These are phyloP conservation scores for Annulohypoxylon nitens DNA, from an alignment of 495 filamentous ascomycete species.

Conservation along the genomic window DNA sequence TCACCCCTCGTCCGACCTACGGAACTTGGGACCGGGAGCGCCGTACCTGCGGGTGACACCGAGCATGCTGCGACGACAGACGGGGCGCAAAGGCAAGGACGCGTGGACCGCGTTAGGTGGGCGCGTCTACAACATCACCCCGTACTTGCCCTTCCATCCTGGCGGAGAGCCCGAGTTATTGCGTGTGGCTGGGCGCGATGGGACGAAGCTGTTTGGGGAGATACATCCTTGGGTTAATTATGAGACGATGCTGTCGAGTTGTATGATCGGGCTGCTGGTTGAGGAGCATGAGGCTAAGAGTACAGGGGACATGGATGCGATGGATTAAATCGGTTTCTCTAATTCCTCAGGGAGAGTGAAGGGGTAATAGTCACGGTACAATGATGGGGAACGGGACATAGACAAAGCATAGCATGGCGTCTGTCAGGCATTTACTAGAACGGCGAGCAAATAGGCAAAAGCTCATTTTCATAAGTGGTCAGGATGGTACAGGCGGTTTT, in stretches of 20 bases:
- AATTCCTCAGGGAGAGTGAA: neutral
- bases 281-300: conserved; percentile 72
- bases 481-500: neutral
- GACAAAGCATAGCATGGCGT: conserved; percentile 24
- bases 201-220: conserved; percentile 85
- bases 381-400: neutral
- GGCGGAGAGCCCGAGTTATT: conserved; percentile 90
- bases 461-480: neutral
- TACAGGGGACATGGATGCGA: conserved; percentile 68
- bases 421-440: conserved; percentile 23
- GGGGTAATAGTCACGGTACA: neutral
- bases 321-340: conserved; percentile 68
- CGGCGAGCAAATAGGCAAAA: neutral
- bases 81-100: conserved; percentile 82
- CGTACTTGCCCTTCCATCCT: conserved; percentile 91
- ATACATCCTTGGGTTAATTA: conserved; percentile 98
- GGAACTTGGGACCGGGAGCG: conserved; percentile 61
- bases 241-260: conserved; percentile 90
- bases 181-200: conserved; percentile 82
- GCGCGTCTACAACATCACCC: conserved; percentile 91
- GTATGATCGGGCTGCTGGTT: conserved; percentile 87
- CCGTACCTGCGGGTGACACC: conserved; percentile 77
- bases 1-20: conserved; percentile 75
- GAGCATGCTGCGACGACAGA: conserved; percentile 77
- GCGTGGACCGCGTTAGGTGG: conserved; percentile 91